A percentile compares a stretch with the other conserved stretches of the same genome.
Evolutionary conservation across 176 grass and related monocot species (phyloP).

Genomic region (Musa acuminata): DNA sequence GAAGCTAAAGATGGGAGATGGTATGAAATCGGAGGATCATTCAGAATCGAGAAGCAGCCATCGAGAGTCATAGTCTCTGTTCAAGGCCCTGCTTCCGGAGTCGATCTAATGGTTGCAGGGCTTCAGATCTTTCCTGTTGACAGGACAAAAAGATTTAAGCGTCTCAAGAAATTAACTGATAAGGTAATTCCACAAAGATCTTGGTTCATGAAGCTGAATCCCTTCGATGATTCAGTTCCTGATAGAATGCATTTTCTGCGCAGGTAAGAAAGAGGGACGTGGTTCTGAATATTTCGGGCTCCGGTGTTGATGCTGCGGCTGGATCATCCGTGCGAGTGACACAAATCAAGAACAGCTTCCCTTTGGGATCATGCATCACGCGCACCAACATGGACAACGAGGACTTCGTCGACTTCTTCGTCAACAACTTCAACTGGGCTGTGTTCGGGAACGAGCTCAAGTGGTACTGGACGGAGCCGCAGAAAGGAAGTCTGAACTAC

Average conservation of each 20-base stretch:
- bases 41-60: constrained; percentile 54
- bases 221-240: no score
- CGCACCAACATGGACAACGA: constrained; percentile 91
- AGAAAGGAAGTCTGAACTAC: constrained; percentile 58
- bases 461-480: constrained; percentile 90
- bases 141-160: constrained; percentile 44
- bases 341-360: constrained; percentile 72
- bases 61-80: constrained; percentile 49
- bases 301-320: neutral
- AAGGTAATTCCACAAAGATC: constrained; percentile 25
- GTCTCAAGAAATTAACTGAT: constrained; percentile 47
- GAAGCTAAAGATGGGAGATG: constrained; percentile 60
- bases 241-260: no score
- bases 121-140: constrained; percentile 73
- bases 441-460: constrained; percentile 97
- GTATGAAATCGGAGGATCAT: constrained; percentile 70
- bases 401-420: constrained; percentile 71
- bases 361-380: constrained; percentile 68
- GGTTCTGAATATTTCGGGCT: constrained; percentile 41
- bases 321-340: constrained; percentile 35
- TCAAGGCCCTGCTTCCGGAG: constrained; percentile 49
- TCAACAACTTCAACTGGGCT: constrained; percentile 83
- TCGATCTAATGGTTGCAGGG: constrained; percentile 81
- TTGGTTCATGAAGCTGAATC: no score
- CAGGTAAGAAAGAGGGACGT: constrained; percentile 63